Base-by-base conservation (phyloP, 306 rosid genomes). In the Malus asiatica region DNA sequence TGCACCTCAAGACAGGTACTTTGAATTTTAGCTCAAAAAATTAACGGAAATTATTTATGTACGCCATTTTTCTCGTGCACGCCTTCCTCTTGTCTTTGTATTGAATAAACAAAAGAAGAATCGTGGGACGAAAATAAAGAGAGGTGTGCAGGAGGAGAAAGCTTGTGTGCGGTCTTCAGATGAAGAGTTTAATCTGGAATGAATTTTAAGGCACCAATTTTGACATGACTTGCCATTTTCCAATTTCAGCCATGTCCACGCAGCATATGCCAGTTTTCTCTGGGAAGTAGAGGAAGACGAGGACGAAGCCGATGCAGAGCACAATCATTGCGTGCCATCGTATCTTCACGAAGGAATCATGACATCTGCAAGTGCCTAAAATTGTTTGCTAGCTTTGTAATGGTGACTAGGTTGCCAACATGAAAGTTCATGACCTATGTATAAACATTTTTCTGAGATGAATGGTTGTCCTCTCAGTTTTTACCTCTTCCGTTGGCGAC, bases 211-310 rank as follows among this genome's bases (percentile, higher is more conserved):
- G 7, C 30, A 14, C 14, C 16, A 1, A 62, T 11, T 33, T 14
- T 81, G 59, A 80, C 58, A 58, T 72, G 44, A 82, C 44, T 53
- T 53, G 40, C 11, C 66, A 11, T 22, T 70, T 68, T 65, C 61
- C 61, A 52, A 73, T 87, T 70, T 59, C 97, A 95, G 99, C 79
- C 84, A 89, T 74, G 96, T 92, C 67, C 96, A 92, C 5, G 99
- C 97, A 0, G 91, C 96, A 38, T 89, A 95, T 72, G 99, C 99
- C 30, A 76, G 84, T 62, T 95, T 95, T 78, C 96, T 95, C 33
- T 95, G 97, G 99, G 88, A 90, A 68, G 73, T 86, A 5, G 97
- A 92, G 83, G 96, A 86, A 10, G 84, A 80, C 1, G 87, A 85
- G 25, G 82, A 66, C 20, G 72, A 46, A 75, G 75, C 55, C 19